A percentile compares a stretch with the other conserved stretches of the same genome.
These are phyloP conservation scores for Rhytidhysteron rufulum DNA, from an alignment of 2,329 filamentous ascomycete genomes.

Conservation along the genomic window DNA sequence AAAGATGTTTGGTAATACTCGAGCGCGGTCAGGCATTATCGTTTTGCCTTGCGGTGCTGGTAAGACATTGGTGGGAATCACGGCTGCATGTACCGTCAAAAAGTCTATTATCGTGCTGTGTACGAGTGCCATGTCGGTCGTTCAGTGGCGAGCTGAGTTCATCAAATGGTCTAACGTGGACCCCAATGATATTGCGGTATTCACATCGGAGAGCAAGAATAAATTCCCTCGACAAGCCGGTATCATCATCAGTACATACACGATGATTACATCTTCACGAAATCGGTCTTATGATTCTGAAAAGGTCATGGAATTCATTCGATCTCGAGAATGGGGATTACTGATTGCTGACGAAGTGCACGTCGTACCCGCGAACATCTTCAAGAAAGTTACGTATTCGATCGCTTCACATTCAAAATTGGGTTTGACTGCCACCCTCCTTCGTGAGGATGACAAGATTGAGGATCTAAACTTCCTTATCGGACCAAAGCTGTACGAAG, in stretches of 20 bases:
- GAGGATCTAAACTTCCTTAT: slow-evolving; percentile 96
- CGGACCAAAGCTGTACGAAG: slow-evolving; percentile 94
- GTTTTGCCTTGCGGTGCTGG: slow-evolving; percentile 94
- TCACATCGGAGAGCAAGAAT: slow-evolving; percentile 90
- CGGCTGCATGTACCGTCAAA: slow-evolving; percentile 94
- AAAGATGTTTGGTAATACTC: slow-evolving; percentile 99
- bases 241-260: slow-evolving; percentile 96
- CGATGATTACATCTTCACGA: slow-evolving; percentile 93
- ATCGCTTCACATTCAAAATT: slow-evolving; percentile 96
- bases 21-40: slow-evolving; percentile 95
- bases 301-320: slow-evolving; percentile 96
- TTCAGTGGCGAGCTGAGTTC: slow-evolving; percentile 96
- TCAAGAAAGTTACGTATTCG: slow-evolving; percentile 85
- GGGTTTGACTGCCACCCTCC: slow-evolving; percentile 85
- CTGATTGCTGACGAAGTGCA: slow-evolving; percentile 98
- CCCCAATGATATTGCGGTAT: slow-evolving; percentile 87
- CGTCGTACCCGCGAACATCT: slow-evolving; percentile 95
- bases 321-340: slow-evolving; percentile 86
- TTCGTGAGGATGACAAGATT: slow-evolving; percentile 98
- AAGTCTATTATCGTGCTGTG: slow-evolving; percentile 94
- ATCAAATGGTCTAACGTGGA: slow-evolving; percentile 99
- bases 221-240: slow-evolving; percentile 84
- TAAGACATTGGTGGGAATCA: slow-evolving; percentile 97
- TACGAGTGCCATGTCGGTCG: slow-evolving; percentile 95
- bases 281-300: slow-evolving; percentile 87